Percentiles rank a stretch among this genome's conserved stretches.
These are phyloP conservation scores for Fonsecaea multimorphosa DNA, from an alignment of 2,329 filamentous ascomycete species.

Conservation along the genomic window DNA sequence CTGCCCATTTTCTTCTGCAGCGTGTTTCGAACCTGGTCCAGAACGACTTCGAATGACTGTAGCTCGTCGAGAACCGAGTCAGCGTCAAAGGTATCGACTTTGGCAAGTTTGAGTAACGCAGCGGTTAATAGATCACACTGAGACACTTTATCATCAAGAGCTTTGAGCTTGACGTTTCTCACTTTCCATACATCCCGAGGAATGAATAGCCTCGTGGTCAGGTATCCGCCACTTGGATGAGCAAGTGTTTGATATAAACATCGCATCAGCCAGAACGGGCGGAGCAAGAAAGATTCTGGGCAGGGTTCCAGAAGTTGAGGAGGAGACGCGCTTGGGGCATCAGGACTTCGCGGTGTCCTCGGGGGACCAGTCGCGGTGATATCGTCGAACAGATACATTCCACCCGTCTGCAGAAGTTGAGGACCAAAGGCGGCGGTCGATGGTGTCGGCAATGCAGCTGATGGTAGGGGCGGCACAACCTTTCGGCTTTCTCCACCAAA, in stretches of 20 bases:
- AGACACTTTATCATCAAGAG: slow-evolving; percentile 89
- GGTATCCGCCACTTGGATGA: slow-evolving; percentile 87
- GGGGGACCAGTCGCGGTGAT: slow-evolving; percentile 71
- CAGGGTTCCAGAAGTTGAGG: slow-evolving; percentile 84
- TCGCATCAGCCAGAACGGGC: slow-evolving; percentile 97
- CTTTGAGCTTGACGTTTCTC: slow-evolving; percentile 89
- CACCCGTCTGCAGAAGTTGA: slow-evolving; percentile 66
- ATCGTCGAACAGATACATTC: slow-evolving; percentile 81
- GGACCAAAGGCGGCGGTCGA: slow-evolving; percentile 65
- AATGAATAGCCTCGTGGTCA: slow-evolving; percentile 90
- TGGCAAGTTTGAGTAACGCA: slow-evolving; percentile 79
- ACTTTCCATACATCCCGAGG: slow-evolving; percentile 93
- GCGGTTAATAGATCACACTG: slow-evolving; percentile 91
- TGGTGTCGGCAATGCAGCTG: slow-evolving; percentile 70
- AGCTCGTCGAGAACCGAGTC: slow-evolving; percentile 94
- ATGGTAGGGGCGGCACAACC: slow-evolving; percentile 57
- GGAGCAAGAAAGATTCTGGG: slow-evolving; percentile 83
- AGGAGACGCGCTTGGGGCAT: slow-evolving; percentile 62
- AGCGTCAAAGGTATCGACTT: slow-evolving; percentile 86
- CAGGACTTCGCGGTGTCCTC: slow-evolving; percentile 61
- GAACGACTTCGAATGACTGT: slow-evolving; percentile 81
- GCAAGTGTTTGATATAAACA: slow-evolving; percentile 90
- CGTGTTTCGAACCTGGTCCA: slow-evolving; percentile 81
- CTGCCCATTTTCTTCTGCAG: slow-evolving; percentile 86
- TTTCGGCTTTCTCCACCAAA: slow-evolving; percentile 60